A percentile compares a stretch with the other conserved stretches of the same genome.
Evolutionary conservation across 495 filamentous ascomycete genomes (phyloP).

Genomic region (Jackrogersella minutella): DNA sequence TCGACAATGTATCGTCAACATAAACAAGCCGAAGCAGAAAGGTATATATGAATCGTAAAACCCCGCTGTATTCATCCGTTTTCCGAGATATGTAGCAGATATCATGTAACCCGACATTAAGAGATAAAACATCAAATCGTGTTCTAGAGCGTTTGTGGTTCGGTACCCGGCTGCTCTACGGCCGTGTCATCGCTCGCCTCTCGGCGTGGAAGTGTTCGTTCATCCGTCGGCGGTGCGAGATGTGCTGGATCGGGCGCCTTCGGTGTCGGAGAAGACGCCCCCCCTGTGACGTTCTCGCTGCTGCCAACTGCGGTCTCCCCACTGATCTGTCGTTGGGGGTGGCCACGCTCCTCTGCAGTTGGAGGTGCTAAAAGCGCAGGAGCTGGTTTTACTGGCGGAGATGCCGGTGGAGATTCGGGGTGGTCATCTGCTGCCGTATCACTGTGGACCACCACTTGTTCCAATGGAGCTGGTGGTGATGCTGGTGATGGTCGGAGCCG

Average conservation of each 20-base stretch:
- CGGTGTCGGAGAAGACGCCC: conserved; percentile 22
- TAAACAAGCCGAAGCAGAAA: neutral
- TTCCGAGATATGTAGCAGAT: neutral
- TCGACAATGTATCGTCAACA: conserved; percentile 24
- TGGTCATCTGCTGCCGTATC: conserved; percentile 35
- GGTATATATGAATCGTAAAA: neutral
- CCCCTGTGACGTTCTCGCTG: conserved; percentile 14
- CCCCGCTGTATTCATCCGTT: neutral
- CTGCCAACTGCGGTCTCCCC: conserved; percentile 40
- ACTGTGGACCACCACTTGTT: conserved; percentile 43
- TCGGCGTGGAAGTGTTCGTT: conserved; percentile 12
- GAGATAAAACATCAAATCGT: conserved; percentile 7
- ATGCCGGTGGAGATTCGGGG: conserved; percentile 24
- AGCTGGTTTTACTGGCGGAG: conserved; percentile 19
- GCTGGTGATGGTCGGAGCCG: conserved; percentile 35
- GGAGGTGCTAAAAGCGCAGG: conserved; percentile 29
- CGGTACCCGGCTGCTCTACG: conserved; percentile 10
- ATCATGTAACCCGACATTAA: neutral
- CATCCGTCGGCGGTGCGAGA: conserved; percentile 11
- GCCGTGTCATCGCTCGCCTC: conserved; percentile 26
- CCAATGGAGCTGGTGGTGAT: conserved; percentile 37
- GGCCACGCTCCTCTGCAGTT: conserved; percentile 13
- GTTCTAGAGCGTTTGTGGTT: neutral
- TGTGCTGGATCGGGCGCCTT: conserved; percentile 23
- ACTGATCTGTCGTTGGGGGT: conserved; percentile 31